Percentiles rank a stretch among this genome's conserved stretches.
phyloP scores from a whole-genome alignment of 2,329 filamentous ascomycete species.

The Phialocephala subalpina region DNA sequence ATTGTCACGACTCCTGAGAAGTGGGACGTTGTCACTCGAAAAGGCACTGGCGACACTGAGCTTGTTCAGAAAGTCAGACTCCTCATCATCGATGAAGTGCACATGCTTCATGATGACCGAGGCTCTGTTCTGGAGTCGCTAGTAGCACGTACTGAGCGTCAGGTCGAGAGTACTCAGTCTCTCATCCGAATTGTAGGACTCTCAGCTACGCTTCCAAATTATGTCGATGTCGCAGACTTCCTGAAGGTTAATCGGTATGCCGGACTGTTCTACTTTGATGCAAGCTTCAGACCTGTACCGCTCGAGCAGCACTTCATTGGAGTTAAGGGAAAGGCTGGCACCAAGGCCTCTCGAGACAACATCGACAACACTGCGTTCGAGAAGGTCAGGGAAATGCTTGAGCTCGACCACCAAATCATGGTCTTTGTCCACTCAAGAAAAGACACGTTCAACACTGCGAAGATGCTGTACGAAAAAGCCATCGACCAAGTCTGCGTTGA shows the following conservation, averaged over 20 bases:
- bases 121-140: conserved; percentile 96
- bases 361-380: conserved; percentile 88
- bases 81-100: conserved; percentile 97
- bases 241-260: conserved; percentile 93
- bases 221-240: conserved; percentile 95
- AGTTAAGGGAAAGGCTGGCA: conserved; percentile 88
- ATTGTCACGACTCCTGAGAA: conserved; percentile 99
- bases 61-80: conserved; percentile 96
- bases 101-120: conserved; percentile 98
- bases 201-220: conserved; percentile 95
- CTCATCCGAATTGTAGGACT: conserved; percentile 95
- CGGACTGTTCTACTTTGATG: conserved; percentile 96
- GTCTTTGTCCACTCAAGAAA: conserved; percentile 98
- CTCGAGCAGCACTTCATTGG: conserved; percentile 97
- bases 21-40: conserved; percentile 98
- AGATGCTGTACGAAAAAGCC: conserved; percentile 86
- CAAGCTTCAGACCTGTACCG: conserved; percentile 93
- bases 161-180: conserved; percentile 97
- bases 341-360: conserved; percentile 85
- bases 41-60: conserved; percentile 96
- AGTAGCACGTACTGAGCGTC: conserved; percentile 91
- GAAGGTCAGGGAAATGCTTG: conserved; percentile 93
- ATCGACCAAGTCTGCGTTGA: conserved; percentile 80
- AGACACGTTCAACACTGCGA: conserved; percentile 89
- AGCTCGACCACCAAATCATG: conserved; percentile 96